Conservation (phyloP, 2,329 filamentous ascomycete genomes). For the Cercospora sp. region DNA sequence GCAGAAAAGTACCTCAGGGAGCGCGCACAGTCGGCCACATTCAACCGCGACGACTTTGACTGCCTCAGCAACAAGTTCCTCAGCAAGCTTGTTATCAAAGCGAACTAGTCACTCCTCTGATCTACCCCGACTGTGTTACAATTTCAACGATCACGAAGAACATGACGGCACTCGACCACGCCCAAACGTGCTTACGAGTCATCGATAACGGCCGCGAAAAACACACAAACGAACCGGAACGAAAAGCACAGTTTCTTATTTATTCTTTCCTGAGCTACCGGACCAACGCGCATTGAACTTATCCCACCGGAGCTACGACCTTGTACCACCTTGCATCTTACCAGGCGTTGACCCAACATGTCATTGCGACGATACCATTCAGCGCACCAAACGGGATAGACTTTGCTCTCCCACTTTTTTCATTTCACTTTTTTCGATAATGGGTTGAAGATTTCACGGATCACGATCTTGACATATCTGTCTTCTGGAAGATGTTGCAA, state of each 20-base stretch:
- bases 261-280: slow-evolving; percentile 17
- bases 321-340: slow-evolving; percentile 24
- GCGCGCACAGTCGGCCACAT: slow-evolving; percentile 68
- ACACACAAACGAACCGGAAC: slow-evolving; percentile 20
- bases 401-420: slow-evolving; percentile 9
- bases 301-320: slow-evolving; percentile 13
- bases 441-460: background rate
- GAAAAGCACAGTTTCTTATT: slow-evolving; percentile 27
- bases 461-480: background rate
- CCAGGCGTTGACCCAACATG: slow-evolving; percentile 18
- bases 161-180: slow-evolving; percentile 9
- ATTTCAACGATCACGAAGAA: slow-evolving; percentile 15
- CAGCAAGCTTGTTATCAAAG: slow-evolving; percentile 92
- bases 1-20: slow-evolving; percentile 83
- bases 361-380: slow-evolving; percentile 25
- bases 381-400: slow-evolving; percentile 12
- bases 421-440: background rate
- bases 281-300: background rate
- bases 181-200: slow-evolving; percentile 13
- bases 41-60: slow-evolving; percentile 91
- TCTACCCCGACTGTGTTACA: slow-evolving; percentile 2
- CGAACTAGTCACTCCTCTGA: slow-evolving; percentile 60
- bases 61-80: slow-evolving; percentile 96
- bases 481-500: background rate
- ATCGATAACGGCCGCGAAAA: slow-evolving; percentile 14